A percentile compares a stretch with the other conserved stretches of the same genome.
These are phyloP conservation scores for Nakazawaea holstii DNA, from an alignment of 805 yeast species.

Conservation along the genomic window DNA sequence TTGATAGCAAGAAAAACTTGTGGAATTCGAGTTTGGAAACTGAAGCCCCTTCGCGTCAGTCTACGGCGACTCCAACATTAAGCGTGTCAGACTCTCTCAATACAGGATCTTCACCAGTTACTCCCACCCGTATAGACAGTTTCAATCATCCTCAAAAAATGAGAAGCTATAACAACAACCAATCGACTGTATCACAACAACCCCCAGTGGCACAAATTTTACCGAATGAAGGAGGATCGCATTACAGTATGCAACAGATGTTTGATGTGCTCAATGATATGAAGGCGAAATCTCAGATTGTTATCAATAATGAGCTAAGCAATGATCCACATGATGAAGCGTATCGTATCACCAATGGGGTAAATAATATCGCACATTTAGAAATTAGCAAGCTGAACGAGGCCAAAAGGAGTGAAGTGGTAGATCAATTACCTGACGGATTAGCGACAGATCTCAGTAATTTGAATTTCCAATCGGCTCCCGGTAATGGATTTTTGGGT, in stretches of 20 bases:
- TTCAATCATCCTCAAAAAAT: not conserved
- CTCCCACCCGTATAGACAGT: not conserved
- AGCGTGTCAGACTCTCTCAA: conserved; percentile 5
- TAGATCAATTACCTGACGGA: not conserved
- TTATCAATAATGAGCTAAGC: conserved; percentile 2
- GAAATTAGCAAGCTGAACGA: not conserved
- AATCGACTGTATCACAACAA: not conserved
- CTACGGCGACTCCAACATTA: conserved; percentile 12
- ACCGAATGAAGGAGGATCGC: conserved; percentile 33
- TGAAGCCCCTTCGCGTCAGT: conserved; percentile 6
- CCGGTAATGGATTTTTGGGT: not conserved
- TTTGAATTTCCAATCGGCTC: not conserved
- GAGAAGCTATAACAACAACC: not conserved
- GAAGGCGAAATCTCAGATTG: conserved; percentile 25
- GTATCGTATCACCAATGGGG: not conserved
- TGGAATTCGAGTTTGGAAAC: not conserved
- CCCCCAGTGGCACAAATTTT: conserved; percentile 19
- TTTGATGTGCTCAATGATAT: conserved; percentile 45
- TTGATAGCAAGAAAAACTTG: not conserved
- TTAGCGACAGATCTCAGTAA: not conserved
- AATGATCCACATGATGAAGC: not conserved
- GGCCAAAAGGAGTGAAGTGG: not conserved
- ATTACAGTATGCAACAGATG: conserved; percentile 47
- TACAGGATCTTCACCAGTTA: conserved; percentile 2
- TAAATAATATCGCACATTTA: not conserved